phyloP scores from a whole-genome alignment of 2,329 filamentous ascomycete genomes.

The Trichoderma polysporum region DNA sequence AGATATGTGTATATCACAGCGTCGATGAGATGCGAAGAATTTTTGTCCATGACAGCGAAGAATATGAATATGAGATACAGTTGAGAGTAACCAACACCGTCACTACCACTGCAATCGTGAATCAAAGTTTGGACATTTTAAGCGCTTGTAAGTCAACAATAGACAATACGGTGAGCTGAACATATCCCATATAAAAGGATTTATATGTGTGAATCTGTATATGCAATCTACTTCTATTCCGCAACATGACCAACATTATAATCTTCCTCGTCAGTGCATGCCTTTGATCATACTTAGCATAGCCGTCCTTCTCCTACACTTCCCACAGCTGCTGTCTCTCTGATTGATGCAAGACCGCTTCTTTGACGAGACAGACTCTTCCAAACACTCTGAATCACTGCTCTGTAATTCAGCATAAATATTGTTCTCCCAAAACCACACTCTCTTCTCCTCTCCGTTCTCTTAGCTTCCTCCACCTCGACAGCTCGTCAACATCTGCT shows the following conservation, averaged over 20 bases:
- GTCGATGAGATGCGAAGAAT: not conserved
- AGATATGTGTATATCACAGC: not conserved
- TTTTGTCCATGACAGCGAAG: not conserved
- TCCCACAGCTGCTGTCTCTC: not conserved
- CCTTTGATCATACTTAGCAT: not conserved
- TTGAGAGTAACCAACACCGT: not conserved
- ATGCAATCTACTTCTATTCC: not conserved
- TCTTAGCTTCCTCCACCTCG: not conserved
- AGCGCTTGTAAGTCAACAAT: not conserved
- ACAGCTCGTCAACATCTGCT: not conserved
- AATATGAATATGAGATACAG: not conserved
- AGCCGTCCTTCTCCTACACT: not conserved
- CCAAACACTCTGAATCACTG: conserved; percentile 17
- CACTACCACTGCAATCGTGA: not conserved
- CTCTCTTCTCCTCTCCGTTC: not conserved
- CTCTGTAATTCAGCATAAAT: not conserved
- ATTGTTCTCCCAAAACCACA: not conserved
- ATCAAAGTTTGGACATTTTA: not conserved
- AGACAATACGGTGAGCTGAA: not conserved
- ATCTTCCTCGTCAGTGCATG: not conserved
- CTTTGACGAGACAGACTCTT: not conserved
- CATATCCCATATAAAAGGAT: too few species aligned
- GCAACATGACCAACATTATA: not conserved
- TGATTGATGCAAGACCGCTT: not conserved
- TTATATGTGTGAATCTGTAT: not conserved